Base-by-base conservation (phyloP, 2,329 filamentous ascomycete genomes). In the Lasiodiplodia sp. region DNA sequence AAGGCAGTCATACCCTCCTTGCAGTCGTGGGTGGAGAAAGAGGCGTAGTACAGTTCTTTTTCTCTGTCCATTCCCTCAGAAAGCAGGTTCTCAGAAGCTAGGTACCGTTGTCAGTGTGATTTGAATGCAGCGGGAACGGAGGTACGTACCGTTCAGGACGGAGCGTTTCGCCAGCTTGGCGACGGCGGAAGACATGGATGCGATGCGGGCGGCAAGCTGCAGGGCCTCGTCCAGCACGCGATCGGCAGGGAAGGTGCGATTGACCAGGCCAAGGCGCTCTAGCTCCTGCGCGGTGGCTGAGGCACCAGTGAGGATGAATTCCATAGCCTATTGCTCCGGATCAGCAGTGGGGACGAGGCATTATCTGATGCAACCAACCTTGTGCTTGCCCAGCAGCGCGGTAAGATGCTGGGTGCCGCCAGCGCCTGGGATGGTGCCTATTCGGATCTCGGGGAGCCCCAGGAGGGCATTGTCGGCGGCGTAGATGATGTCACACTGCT, bases 371-470 rank as follows among this genome's bases (percentile, higher is more conserved):
- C 38, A n/a, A 71, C 73, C 38, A 69, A 77, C 77, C 72, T 78
- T 78, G 34, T 77, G 74, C 68, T 78, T 84, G 21, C 82, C 82
- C 70, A 84, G 74, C 10, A 81, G 93, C 28, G 89, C 87, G 4
- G 93, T 96, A 68, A 98, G 84, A 12, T 95, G 87, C 84, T 98
- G 95, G 72, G 91, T 94, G 4, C 95, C 95, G 40, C 95, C 95
- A 0, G 92, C 94, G 5, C 95, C 96, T 4, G 96, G 95, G 69
- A 97, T 92, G 2, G 92, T 92, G 28, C 95, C 96, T 6, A 98
- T 87, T 83, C 94, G 97, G 83, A 98, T 93, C 83, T 99, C 95
- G 2, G 95, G 95, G 82, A 97, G 95, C 8, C 95, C 96, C 78
- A 99, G 97, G 77, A 91, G 96, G 74, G 95, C 94, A 23, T 82